phyloP scores from a whole-genome alignment of 75 land plant species.

The Adiantum capillusveneris region DNA sequence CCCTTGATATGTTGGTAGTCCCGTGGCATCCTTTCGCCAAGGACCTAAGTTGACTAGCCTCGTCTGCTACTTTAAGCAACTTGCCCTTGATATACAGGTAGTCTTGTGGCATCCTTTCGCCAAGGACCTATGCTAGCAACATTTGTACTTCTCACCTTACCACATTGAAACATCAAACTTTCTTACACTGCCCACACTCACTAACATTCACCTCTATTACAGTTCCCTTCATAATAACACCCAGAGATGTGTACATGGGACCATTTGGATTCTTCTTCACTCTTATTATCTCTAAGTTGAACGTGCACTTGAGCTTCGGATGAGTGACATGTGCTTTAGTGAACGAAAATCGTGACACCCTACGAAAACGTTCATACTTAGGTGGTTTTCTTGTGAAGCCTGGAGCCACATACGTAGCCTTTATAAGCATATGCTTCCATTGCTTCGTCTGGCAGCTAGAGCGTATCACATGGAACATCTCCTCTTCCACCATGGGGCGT shows the following conservation, averaged over 20 bases:
- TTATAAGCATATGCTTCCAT: constrained; percentile 96
- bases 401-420: constrained; percentile 88
- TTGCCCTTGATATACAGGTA: no score
- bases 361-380: constrained; percentile 91
- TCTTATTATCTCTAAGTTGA: constrained; percentile 92
- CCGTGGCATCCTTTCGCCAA: no score
- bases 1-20: no score
- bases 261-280: constrained; percentile 39
- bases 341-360: constrained; percentile 81
- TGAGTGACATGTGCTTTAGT: constrained; percentile 78
- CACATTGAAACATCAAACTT: no score
- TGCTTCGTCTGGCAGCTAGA: constrained; percentile 90
- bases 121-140: no score
- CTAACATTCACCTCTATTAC: constrained; percentile 17
- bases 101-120: no score
- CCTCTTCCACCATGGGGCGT: constrained; percentile 94
- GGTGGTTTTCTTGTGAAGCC: constrained; percentile 97
- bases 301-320: constrained; percentile 93
- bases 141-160: no score
- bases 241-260: constrained; percentile 26
- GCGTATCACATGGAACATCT: constrained; percentile 84
- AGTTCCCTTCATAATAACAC: constrained; percentile 26
- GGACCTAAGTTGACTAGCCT: no score
- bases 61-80: no score
- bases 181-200: no score